phyloP scores from a whole-genome alignment of 2,329 filamentous ascomycete genomes.

The Beauveria sp. region DNA sequence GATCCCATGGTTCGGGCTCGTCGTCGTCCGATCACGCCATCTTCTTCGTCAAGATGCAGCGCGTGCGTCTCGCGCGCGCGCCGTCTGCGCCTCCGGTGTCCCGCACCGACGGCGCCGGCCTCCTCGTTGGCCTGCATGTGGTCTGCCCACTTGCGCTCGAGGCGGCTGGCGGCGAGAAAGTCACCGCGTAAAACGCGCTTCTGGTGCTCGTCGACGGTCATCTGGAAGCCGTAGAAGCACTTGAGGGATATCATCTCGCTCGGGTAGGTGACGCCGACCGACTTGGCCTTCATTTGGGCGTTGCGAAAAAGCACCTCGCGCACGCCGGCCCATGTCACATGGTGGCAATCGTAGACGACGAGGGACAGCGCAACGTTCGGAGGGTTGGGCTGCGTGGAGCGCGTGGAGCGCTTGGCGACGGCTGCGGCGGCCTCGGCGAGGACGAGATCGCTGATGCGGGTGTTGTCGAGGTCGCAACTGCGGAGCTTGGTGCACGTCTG shows the following conservation, averaged over 20 bases:
- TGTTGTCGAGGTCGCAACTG: slow-evolving; percentile 86
- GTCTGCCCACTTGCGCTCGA: slow-evolving; percentile 87
- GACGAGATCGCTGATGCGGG: slow-evolving; percentile 77
- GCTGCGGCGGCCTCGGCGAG: slow-evolving; percentile 79
- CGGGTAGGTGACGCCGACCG: slow-evolving; percentile 49
- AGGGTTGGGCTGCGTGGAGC: slow-evolving; percentile 30
- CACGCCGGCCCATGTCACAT: slow-evolving; percentile 88
- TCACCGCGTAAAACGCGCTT: slow-evolving; percentile 77
- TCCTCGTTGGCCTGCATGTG: slow-evolving; percentile 93
- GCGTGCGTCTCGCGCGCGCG: slow-evolving; percentile 75
- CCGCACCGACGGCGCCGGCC: slow-evolving; percentile 59
- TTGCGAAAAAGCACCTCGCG: slow-evolving; percentile 83
- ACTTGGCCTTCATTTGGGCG: slow-evolving; percentile 53
- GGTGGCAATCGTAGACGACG: slow-evolving; percentile 84
- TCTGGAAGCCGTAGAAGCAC: slow-evolving; percentile 93
- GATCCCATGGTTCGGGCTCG: slow-evolving; percentile 56
- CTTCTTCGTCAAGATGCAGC: slow-evolving; percentile 74
- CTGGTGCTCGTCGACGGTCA: slow-evolving; percentile 88
- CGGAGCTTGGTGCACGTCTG: slow-evolving; percentile 63
- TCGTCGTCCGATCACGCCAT: slow-evolving; percentile 52
- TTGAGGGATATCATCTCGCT: slow-evolving; percentile 79
- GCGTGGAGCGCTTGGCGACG: slow-evolving; percentile 55
- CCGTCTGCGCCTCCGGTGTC: slow-evolving; percentile 62
- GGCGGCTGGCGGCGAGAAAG: slow-evolving; percentile 61
- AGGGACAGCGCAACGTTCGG: slow-evolving; percentile 62